phyloP scores from a whole-genome alignment of 2,329 filamentous ascomycete species.

The Cordyceps pruinosa region DNA sequence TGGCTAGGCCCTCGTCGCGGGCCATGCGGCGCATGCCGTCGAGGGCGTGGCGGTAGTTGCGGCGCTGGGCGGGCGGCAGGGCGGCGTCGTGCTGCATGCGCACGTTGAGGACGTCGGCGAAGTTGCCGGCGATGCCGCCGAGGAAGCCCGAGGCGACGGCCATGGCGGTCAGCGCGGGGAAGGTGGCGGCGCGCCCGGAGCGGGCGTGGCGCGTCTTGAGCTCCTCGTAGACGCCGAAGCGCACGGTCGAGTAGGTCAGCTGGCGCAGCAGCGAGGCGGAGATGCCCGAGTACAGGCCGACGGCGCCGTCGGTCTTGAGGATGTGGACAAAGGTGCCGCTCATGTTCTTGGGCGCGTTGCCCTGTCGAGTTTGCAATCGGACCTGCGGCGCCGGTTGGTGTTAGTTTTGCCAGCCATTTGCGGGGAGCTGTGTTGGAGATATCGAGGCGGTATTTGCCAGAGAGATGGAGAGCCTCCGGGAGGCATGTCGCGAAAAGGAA shows the following conservation, averaged over 20 bases:
- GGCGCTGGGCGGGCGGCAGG: conserved; percentile 62
- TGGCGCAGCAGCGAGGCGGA: conserved; percentile 90
- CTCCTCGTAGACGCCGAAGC: conserved; percentile 94
- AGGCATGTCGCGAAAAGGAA: not conserved
- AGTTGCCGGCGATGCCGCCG: conserved; percentile 86
- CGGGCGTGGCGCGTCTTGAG: conserved; percentile 61
- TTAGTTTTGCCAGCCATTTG: conserved; percentile 12
- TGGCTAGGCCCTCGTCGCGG: conserved; percentile 69
- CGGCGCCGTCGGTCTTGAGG: conserved; percentile 64
- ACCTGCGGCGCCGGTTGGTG: conserved; percentile 46
- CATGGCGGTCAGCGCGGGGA: conserved; percentile 73
- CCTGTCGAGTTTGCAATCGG: conserved; percentile 75
- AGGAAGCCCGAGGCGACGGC: conserved; percentile 78
- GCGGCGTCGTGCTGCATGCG: conserved; percentile 94
- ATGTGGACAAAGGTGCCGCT: conserved; percentile 79
- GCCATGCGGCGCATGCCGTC: conserved; percentile 83
- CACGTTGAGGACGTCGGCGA: conserved; percentile 93
- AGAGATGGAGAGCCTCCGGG: too few species aligned
- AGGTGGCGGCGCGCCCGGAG: conserved; percentile 49
- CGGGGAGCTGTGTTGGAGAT: not conserved
- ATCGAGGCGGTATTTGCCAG: too few species aligned
- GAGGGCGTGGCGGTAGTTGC: conserved; percentile 85
- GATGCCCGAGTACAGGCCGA: conserved; percentile 81
- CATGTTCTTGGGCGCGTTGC: conserved; percentile 74
- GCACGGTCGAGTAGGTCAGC: conserved; percentile 90